A percentile compares a stretch with the other conserved stretches of the same genome.
Evolutionary conservation across 1,139 yeast genomes (phyloP).

Genomic region (Nakaseomyces uthaithaninus): DNA sequence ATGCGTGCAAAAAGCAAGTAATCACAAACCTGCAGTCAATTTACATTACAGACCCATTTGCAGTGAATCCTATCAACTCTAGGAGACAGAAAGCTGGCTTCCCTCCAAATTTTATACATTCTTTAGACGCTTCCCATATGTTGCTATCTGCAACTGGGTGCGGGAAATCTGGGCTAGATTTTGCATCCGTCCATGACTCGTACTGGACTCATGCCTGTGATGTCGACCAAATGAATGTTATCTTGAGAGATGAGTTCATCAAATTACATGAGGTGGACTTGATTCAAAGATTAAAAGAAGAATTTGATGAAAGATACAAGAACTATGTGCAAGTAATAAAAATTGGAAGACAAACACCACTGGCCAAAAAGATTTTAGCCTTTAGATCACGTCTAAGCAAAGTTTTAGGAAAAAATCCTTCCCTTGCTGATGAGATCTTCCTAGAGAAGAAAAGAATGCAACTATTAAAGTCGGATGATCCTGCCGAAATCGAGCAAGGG

Average conservation of each 20-base stretch:
- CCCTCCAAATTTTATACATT: slow-evolving; percentile 94
- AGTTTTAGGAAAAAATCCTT: slow-evolving; percentile 49
- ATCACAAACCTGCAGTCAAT: slow-evolving; percentile 78
- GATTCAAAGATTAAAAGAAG: slow-evolving; percentile 61
- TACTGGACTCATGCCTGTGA: slow-evolving; percentile 97
- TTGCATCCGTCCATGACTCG: slow-evolving; percentile 97
- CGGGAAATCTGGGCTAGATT: slow-evolving; percentile 55
- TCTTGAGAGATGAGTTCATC: slow-evolving; percentile 73
- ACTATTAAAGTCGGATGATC: slow-evolving; percentile 47
- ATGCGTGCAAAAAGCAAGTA: slow-evolving; percentile 53
- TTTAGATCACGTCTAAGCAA: slow-evolving; percentile 45
- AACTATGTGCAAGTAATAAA: slow-evolving; percentile 57
- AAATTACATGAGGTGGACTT: slow-evolving; percentile 66
- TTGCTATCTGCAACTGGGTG: slow-evolving; percentile 78
- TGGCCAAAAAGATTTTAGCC: slow-evolving; percentile 44
- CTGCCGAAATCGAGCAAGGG: slow-evolving; percentile 45
- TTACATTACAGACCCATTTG: slow-evolving; percentile 74
- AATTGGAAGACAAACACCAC: slow-evolving; percentile 45
- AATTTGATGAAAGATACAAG: slow-evolving; percentile 71
- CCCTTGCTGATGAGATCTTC: slow-evolving; percentile 64
- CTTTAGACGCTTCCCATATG: slow-evolving; percentile 97
- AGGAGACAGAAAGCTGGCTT: slow-evolving; percentile 88
- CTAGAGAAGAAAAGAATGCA: slow-evolving; percentile 59
- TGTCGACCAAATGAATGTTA: slow-evolving; percentile 62
- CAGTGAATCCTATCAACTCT: slow-evolving; percentile 72